Evolutionary conservation across 1,139 yeast species (phyloP).

Genomic region (Magnusiomyces tetraspermus): DNA sequence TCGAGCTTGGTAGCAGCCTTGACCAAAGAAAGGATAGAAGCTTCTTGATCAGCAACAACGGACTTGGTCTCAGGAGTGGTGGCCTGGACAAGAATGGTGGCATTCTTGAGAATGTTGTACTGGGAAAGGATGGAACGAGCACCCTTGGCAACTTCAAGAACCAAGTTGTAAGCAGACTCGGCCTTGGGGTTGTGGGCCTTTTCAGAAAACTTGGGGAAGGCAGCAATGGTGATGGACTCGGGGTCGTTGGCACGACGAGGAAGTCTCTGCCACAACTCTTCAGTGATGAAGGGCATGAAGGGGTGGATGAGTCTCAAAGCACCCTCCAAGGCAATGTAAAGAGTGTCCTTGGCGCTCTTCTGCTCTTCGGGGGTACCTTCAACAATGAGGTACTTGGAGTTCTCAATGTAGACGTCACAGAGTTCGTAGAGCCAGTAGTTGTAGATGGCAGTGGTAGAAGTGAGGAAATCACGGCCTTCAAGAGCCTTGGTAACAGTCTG

Average conservation of each 20-base stretch:
- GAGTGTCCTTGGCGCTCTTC: slow-evolving; percentile 85
- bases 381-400: slow-evolving; percentile 82
- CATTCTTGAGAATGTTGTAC: slow-evolving; percentile 79
- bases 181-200: slow-evolving; percentile 58
- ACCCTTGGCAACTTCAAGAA: slow-evolving; percentile 78
- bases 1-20: slow-evolving; percentile 75
- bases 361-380: slow-evolving; percentile 82
- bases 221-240: slow-evolving; percentile 70
- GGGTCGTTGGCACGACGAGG: slow-evolving; percentile 75
- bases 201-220: slow-evolving; percentile 58
- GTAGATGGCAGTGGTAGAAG: slow-evolving; percentile 77
- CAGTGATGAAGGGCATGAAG: slow-evolving; percentile 94
- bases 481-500: slow-evolving; percentile 55
- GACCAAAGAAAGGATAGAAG: slow-evolving; percentile 78
- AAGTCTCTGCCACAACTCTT: slow-evolving; percentile 97
- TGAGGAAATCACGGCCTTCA: slow-evolving; percentile 82
- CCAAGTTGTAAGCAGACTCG: slow-evolving; percentile 66
- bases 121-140: slow-evolving; percentile 89
- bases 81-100: slow-evolving; percentile 74
- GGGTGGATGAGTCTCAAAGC: slow-evolving; percentile 92
- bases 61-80: slow-evolving; percentile 39
- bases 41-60: slow-evolving; percentile 61
- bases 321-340: slow-evolving; percentile 85
- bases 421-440: slow-evolving; percentile 90
- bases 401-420: slow-evolving; percentile 96